phyloP scores from a whole-genome alignment of 2,329 filamentous ascomycete species.

The Rutstroemia sydowiana region DNA sequence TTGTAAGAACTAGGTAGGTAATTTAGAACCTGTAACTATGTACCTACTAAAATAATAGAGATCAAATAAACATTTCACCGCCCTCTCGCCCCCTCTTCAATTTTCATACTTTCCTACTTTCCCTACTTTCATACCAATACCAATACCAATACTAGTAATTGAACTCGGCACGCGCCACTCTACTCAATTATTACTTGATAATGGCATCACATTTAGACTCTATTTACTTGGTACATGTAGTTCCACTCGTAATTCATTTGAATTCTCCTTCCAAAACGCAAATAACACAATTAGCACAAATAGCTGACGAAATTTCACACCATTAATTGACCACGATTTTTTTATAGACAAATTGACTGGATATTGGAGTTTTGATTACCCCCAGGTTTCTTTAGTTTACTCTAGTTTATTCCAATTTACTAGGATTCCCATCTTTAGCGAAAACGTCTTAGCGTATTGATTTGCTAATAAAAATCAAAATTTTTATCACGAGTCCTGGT shows the following conservation, averaged over 20 bases:
- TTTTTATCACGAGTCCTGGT: constrained; percentile 7
- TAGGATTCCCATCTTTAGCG: not conserved
- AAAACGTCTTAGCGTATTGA: not conserved
- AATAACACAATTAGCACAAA: not conserved
- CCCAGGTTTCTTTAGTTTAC: constrained; percentile 8
- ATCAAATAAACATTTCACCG: no score
- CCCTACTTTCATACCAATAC: not conserved
- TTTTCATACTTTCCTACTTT: not conserved
- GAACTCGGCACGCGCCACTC: not conserved
- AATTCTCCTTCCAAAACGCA: not conserved
- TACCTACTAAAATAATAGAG: no score
- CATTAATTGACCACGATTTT: not conserved
- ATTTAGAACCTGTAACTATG: no score
- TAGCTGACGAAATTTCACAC: not conserved
- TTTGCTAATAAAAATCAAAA: constrained; percentile 7
- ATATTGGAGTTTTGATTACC: constrained; percentile 12
- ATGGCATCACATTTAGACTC: no score
- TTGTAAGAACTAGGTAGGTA: no score
- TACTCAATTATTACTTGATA: no score
- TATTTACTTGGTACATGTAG: not conserved
- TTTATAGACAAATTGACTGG: constrained; percentile 9
- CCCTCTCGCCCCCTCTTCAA: no score
- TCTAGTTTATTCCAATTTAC: no score
- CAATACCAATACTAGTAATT: not conserved
- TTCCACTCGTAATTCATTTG: not conserved